phyloP scores from a whole-genome alignment of 139 green algal species.

The Microglena sp. region DNA sequence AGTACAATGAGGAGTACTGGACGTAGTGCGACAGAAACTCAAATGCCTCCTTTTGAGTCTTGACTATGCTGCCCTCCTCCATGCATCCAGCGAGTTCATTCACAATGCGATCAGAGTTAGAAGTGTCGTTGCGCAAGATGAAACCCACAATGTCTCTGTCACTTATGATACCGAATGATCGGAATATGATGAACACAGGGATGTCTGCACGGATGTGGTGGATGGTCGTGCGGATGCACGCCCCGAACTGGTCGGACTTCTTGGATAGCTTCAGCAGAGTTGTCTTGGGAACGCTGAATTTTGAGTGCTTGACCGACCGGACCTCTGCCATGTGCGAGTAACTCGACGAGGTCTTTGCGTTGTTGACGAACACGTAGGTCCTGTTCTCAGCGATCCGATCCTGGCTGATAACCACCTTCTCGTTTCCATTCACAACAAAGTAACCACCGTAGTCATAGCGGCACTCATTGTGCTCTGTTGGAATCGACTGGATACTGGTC shows the following conservation, averaged over 20 bases:
- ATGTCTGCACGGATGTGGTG: constrained; percentile 35
- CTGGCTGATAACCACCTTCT: constrained; percentile 91
- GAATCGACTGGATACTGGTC: constrained; percentile 34
- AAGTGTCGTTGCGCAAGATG: not conserved
- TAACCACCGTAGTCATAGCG: constrained; percentile 83
- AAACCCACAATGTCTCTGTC: constrained; percentile 46
- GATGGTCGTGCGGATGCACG: constrained; percentile 68
- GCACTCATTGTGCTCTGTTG: constrained; percentile 59
- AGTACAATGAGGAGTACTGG: not conserved
- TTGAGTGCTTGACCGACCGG: not conserved
- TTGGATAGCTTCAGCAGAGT: constrained; percentile 41
- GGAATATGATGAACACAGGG: constrained; percentile 59
- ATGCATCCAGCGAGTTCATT: not conserved
- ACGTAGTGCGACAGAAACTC: constrained; percentile 38
- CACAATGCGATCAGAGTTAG: constrained; percentile 1
- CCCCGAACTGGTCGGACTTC: constrained; percentile 56
- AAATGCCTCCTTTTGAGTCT: constrained; percentile 18
- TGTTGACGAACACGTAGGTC: constrained; percentile 62
- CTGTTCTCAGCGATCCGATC: constrained; percentile 90
- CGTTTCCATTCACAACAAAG: constrained; percentile 76
- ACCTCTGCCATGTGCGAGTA: constrained; percentile 11
- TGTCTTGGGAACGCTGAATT: constrained; percentile 4
- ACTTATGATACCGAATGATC: constrained; percentile 75
- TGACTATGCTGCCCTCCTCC: not conserved
- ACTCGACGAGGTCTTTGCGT: constrained; percentile 1